These are phyloP conservation scores for Schwanniomyces polymorphus DNA, from an alignment of 805 yeast genomes.

Conservation along the genomic window DNA sequence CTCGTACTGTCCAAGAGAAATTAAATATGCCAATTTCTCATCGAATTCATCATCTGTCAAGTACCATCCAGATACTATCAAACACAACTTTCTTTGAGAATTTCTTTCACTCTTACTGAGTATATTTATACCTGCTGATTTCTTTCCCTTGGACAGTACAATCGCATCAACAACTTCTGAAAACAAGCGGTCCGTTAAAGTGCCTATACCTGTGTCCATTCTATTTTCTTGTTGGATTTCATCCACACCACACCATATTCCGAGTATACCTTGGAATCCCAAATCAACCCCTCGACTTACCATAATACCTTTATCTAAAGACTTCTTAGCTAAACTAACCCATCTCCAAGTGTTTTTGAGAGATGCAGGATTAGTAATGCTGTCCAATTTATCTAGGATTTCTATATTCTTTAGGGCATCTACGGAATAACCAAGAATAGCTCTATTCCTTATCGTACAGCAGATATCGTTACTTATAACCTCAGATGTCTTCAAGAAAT, in stretches of 20 bases:
- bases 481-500: slow-evolving; percentile 31
- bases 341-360: slow-evolving; percentile 88
- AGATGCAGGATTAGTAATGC: slow-evolving; percentile 50
- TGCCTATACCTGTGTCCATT: slow-evolving; percentile 24
- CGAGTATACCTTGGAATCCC: slow-evolving; percentile 84
- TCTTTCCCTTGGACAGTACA: slow-evolving; percentile 47
- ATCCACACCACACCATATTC: slow-evolving; percentile 81
- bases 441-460: slow-evolving; percentile 68
- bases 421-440: slow-evolving; percentile 68
- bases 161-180: slow-evolving; percentile 53
- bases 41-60: slow-evolving; percentile 75
- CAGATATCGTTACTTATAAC: slow-evolving; percentile 74
- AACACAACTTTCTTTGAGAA: slow-evolving; percentile 72
- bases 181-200: slow-evolving; percentile 39
- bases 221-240: slow-evolving; percentile 50
- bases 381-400: slow-evolving; percentile 52
- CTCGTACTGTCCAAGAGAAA: slow-evolving; percentile 61
- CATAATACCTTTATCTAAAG: slow-evolving; percentile 67
- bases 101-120: slow-evolving; percentile 49
- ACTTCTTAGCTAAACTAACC: slow-evolving; percentile 70
- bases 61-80: slow-evolving; percentile 90
- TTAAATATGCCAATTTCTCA: slow-evolving; percentile 61
- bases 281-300: slow-evolving; percentile 70
- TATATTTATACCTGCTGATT: slow-evolving; percentile 46
- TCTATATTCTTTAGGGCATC: slow-evolving; percentile 65